phyloP scores from a whole-genome alignment of 2,329 filamentous ascomycete species.

The Ceratocystis diversiconidia region DNA sequence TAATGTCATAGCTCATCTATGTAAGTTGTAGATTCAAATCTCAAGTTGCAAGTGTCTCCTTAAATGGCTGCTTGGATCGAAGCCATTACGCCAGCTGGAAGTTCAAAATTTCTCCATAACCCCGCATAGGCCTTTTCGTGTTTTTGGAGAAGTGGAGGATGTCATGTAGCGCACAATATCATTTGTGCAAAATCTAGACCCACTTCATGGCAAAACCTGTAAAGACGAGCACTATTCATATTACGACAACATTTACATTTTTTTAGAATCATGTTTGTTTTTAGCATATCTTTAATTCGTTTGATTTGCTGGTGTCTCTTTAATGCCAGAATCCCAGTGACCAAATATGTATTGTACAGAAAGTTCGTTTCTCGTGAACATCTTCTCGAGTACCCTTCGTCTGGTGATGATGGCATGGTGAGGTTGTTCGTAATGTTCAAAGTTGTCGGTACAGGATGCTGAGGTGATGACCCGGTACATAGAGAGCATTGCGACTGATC shows the following conservation, averaged over 20 bases:
- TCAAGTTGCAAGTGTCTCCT: neutral
- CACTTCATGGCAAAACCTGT: neutral
- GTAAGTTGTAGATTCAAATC: neutral
- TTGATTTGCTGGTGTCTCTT: slow-evolving; percentile 11
- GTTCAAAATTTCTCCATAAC: neutral
- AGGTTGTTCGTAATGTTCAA: neutral
- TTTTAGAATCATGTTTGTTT: neutral
- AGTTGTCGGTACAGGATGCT: slow-evolving; percentile 6
- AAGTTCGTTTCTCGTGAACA: slow-evolving; percentile 16
- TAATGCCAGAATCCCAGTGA: slow-evolving; percentile 16
- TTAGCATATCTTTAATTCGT: slow-evolving; percentile 6
- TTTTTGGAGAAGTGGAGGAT: neutral
- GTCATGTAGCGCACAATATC: neutral
- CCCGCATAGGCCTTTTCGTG: neutral
- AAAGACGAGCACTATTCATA: neutral
- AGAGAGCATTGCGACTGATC: neutral
- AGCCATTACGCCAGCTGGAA: neutral
- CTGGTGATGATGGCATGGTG: slow-evolving; percentile 4
- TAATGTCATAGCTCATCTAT: neutral
- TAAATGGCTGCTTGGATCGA: neutral
- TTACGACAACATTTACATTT: neutral
- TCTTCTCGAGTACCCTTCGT: slow-evolving; percentile 15
- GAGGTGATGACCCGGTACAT: neutral
- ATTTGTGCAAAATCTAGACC: neutral
- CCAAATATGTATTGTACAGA: slow-evolving; percentile 13